Conservation (phyloP, 2,329 filamentous ascomycete species). For the Arthrobotrys sinensis region DNA sequence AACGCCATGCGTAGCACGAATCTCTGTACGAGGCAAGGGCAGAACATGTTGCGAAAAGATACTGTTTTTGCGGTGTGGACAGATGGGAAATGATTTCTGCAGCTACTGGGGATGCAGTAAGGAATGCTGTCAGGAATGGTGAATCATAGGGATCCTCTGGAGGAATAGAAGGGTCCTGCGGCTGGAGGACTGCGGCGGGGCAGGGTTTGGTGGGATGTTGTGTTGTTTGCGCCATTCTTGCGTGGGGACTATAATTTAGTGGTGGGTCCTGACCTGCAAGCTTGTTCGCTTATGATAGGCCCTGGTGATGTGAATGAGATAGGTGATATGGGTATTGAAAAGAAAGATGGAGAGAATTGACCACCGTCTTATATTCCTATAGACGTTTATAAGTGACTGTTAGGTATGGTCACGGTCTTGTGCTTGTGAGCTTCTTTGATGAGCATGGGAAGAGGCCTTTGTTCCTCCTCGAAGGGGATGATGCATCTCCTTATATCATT, state of each 20-base stretch:
- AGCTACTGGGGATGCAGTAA: slow-evolving; percentile 46
- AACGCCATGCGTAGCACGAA: slow-evolving; percentile 58
- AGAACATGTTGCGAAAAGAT: slow-evolving; percentile 49
- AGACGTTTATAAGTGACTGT: slow-evolving; percentile 6
- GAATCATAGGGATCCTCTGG: slow-evolving; percentile 30
- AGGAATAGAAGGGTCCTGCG: slow-evolving; percentile 41
- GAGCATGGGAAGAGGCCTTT: slow-evolving; percentile 5
- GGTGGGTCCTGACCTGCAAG: slow-evolving; percentile 20
- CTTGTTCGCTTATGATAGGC: slow-evolving; percentile 34
- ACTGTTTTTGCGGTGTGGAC: slow-evolving; percentile 50
- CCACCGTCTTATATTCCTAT: slow-evolving; percentile 13
- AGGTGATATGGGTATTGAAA: background rate
- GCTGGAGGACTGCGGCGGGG: background rate
- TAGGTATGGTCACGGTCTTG: slow-evolving; percentile 15
- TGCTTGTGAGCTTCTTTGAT: slow-evolving; percentile 17
- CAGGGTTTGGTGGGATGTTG: slow-evolving; percentile 31
- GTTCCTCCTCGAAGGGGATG: slow-evolving; percentile 19
- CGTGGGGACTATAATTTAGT: slow-evolving; percentile 27
- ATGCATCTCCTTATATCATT: slow-evolving; percentile 48
- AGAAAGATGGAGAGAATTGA: slow-evolving; percentile 11
- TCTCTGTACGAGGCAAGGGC: slow-evolving; percentile 46
- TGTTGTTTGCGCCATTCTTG: slow-evolving; percentile 60
- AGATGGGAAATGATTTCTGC: slow-evolving; percentile 55
- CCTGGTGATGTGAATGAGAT: slow-evolving; percentile 12
- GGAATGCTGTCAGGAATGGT: slow-evolving; percentile 50